Conservation (phyloP, 805 yeast genomes). For the Myxozyma melibiosi region DNA sequence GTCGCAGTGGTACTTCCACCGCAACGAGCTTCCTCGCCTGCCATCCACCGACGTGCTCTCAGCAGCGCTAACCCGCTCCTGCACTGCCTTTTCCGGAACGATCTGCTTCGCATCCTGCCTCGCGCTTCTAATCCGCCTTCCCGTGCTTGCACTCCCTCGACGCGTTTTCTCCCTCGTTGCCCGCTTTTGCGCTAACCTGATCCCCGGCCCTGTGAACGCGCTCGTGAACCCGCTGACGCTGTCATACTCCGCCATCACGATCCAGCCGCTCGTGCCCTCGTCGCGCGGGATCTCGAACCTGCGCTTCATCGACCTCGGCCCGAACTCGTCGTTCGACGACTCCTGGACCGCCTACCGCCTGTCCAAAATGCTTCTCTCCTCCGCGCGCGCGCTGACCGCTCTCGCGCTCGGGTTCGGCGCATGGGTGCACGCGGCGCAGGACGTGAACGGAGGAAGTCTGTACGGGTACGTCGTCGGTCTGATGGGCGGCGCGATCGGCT, state of each 20-base stretch:
- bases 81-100: constrained; percentile 43
- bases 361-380: constrained; percentile 43
- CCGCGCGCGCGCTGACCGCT: constrained; percentile 45
- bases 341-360: constrained; percentile 44
- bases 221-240: constrained; percentile 45
- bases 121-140: constrained; percentile 41
- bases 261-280: constrained; percentile 41
- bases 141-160: constrained; percentile 44
- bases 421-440: constrained; percentile 47
- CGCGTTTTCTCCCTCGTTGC: constrained; percentile 36
- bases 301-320: constrained; percentile 27
- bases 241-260: constrained; percentile 43
- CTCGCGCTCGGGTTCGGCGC: constrained; percentile 44
- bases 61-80: constrained; percentile 38
- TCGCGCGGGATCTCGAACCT: constrained; percentile 38
- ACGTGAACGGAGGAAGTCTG: constrained; percentile 41
- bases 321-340: constrained; percentile 21
- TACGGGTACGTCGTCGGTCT: constrained; percentile 48
- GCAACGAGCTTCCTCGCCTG: constrained; percentile 35
- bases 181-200: constrained; percentile 33
- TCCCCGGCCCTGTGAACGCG: constrained; percentile 39
- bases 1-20: constrained; percentile 45
- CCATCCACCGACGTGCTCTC: constrained; percentile 31
- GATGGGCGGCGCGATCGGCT: constrained; percentile 46
- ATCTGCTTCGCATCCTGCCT: constrained; percentile 42